Base-by-base conservation (phyloP, 1,139 yeast species). In the Arxiozyma slooffiae region DNA sequence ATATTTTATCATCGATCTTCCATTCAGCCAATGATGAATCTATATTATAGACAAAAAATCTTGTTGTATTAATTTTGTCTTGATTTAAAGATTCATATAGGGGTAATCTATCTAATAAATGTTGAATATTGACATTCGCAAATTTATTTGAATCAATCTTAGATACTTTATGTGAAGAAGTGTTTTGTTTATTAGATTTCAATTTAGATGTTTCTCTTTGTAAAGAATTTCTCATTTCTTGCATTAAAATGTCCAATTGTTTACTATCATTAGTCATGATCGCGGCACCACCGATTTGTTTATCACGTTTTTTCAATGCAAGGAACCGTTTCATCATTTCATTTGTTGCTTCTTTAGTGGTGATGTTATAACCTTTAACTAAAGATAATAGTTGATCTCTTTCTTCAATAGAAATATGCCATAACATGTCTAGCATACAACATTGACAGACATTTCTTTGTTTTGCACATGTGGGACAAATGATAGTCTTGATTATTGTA, bases 371-470 rank as follows among this genome's bases (percentile, higher is more conserved):
- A 18, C 77, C 67, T 8, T 85, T 85, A 5, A 92, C 85, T 77
- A 88, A 75, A 60, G 81, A 81, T 60, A 89, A 68, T 1, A 96
- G 88, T 1, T 90, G 81, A 59, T 90, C 97, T 53, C 97, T 71
- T 8, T 89, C 71, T 20, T 83, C 81, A 18, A 88, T 66, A 0
- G 96, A 90, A 24, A 92, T 78, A 6, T 89, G 85, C 70, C 82
- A 86, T 24, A 82, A 78, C 48, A 88, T 71, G 68, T 92, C 97
- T 43, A 85, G 68, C 79, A 88, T 77, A 64, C 98, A 92, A 22
- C 81, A 70, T 64, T 92, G 97, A 62, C 98, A 92, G 57, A 95
- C 85, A 67, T 86, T 84, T 56, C 83, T 77, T 46, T 83, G 78
- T 43, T 80, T 71, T 1, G 97, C 82, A 68, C 98, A 92, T 0